These are phyloP conservation scores for Terfezia boudieri DNA, from an alignment of 495 filamentous ascomycete species.

Conservation along the genomic window DNA sequence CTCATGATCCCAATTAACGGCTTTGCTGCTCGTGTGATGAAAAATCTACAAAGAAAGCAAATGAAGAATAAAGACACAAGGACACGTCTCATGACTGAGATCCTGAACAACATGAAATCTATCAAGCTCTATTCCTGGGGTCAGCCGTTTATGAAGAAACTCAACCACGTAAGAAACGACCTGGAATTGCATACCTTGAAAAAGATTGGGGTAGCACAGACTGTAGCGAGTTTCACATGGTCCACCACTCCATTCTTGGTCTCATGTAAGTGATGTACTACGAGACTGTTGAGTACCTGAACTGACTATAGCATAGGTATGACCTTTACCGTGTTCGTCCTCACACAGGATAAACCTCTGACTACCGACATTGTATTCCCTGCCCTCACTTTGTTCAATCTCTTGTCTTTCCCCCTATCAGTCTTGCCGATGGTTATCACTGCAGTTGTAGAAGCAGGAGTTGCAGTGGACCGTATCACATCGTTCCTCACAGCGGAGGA, in stretches of 20 bases:
- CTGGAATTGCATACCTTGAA: constrained; percentile 84
- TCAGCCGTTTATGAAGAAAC: constrained; percentile 86
- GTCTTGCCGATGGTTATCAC: constrained; percentile 97
- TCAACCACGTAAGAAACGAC: constrained; percentile 87
- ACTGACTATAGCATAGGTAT: constrained; percentile 22
- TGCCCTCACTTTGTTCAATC: constrained; percentile 34
- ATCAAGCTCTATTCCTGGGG: constrained; percentile 99
- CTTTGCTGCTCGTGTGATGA: constrained; percentile 78
- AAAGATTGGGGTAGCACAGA: constrained; percentile 83
- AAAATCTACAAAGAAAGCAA: constrained; percentile 77
- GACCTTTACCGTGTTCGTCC: constrained; percentile 85
- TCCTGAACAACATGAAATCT: constrained; percentile 97
- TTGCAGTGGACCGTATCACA: constrained; percentile 71
- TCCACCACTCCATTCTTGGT: constrained; percentile 98
- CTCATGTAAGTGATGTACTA: constrained; percentile 33
- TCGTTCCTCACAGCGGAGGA: constrained; percentile 76
- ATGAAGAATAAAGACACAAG: constrained; percentile 99
- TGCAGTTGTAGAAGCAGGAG: constrained; percentile 82
- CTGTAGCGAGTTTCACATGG: constrained; percentile 95
- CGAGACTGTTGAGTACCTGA: too few relatives aligned
- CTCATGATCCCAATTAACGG: constrained; percentile 96
- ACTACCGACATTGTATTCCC: constrained; percentile 94
- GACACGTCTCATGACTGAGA: constrained; percentile 86
- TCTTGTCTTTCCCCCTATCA: constrained; percentile 77
- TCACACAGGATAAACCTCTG: constrained; percentile 55